Evolutionary conservation across 2,329 filamentous ascomycete genomes (phyloP), one percentile per base, ranked within the genome.

Genomic region (Alternaria dauci): DNA sequence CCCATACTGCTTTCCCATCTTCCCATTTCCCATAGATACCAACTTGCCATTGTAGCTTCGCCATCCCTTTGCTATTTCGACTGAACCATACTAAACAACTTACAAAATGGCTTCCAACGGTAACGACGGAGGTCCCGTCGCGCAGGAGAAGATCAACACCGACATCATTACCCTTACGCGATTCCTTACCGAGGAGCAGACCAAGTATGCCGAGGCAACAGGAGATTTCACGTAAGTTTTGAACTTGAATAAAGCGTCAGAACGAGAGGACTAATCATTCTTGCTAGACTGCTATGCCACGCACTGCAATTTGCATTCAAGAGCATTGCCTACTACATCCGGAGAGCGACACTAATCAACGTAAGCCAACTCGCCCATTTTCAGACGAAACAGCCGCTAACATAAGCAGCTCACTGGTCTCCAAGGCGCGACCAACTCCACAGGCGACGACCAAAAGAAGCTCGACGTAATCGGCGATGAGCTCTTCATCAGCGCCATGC

Each of bases 281-380:
- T 55, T n/a, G 52, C 41, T 74, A 97, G 94, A 74, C 87, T 99
- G 54, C 88, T 99, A 61, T 97, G 93, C 86, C 95, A 99, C 80
- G 94, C 95, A 62, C 91, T 99, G 61, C 95, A 98, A 81, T 99
- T 98, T 85, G 94, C 95, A 68, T 99, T 99, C 90, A 99, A 99
- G 86, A 96, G 93, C 69, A 99, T 99, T 80, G 93, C 95, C 73
- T 97, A 98, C 86, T 99, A 97, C 85, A 99, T 99, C 81, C 94
- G 94, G 74, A 91, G 95, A 80, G 93, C 94, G 36, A 94, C 93
- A 25, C 85, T 99, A 67, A 94, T 98, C 83, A 97, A 97, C 85
- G 79, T 81, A 70, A 51, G 78, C 53, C 6, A 46, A 64, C 9
- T 3, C 14, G 4, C 14, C n/a, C 18, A 2, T n/a, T 9, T 6